Percentiles rank a stretch among this genome's conserved stretches.
phyloP scores from a whole-genome alignment of 352 stramenopile species.

The Thalassiosira mediterranea region DNA sequence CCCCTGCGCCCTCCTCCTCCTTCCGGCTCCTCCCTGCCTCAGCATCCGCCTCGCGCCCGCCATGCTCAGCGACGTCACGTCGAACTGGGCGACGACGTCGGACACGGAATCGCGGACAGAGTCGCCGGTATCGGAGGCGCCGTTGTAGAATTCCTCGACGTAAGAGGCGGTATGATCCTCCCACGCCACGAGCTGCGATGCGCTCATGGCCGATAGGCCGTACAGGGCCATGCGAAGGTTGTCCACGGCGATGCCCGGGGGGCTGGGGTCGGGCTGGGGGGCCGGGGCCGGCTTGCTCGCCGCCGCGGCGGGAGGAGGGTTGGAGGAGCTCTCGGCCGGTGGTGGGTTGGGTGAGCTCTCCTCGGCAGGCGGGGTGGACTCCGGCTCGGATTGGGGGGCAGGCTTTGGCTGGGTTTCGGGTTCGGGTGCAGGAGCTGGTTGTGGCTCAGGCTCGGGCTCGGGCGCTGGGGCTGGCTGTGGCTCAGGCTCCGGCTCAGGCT shows the following conservation, averaged over 20 bases:
- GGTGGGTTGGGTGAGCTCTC: not conserved
- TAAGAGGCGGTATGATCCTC: conserved; percentile 20
- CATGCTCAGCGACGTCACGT: conserved; percentile 14
- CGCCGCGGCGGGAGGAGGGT: no score
- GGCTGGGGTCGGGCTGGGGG: conserved; percentile 3
- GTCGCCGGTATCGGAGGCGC: conserved; percentile 9
- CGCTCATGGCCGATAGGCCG: conserved; percentile 20
- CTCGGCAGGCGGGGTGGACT: not conserved
- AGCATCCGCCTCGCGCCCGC: not conserved
- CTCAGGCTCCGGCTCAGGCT: not conserved
- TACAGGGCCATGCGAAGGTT: conserved; percentile 46
- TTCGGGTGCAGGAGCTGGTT: conserved; percentile 11
- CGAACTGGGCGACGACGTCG: conserved; percentile 14
- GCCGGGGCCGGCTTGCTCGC: no score
- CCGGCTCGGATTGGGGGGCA: not conserved
- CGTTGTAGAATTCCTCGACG: conserved; percentile 36
- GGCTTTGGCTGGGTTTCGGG: not conserved
- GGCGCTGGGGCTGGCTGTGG: not conserved
- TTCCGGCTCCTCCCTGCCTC: no score
- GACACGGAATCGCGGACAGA: conserved; percentile 14
- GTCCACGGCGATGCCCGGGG: conserved; percentile 5
- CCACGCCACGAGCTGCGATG: conserved; percentile 30
- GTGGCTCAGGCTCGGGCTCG: conserved; percentile 1
- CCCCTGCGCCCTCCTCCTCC: no score
- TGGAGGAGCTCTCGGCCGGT: not conserved